Conservation (phyloP, 306 rosid genomes). For the Echinosophora koreensis region DNA sequence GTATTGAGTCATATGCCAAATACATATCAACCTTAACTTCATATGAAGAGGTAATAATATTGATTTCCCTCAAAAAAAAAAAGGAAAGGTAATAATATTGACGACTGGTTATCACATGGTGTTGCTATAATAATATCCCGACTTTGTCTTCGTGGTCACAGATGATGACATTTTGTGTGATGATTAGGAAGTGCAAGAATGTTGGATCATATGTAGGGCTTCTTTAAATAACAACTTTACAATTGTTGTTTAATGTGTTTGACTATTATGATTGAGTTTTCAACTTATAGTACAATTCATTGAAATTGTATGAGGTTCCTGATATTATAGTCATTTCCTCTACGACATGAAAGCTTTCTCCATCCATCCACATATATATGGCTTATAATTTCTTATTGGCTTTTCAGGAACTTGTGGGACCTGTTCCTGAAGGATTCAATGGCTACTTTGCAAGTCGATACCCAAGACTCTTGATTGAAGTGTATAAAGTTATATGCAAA, state of each 20-base stretch:
- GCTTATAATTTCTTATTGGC: conserved; percentile 7
- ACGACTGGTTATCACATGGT: no score
- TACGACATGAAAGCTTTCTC: no score
- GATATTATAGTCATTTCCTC: no score
- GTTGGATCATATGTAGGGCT: background rate
- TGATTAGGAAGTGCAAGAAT: background rate
- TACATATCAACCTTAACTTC: no score
- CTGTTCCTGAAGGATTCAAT: conserved; percentile 72
- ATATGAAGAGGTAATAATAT: no score
- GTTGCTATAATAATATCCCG: no score
- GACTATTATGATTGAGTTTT: no score
- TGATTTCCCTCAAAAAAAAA: no score
- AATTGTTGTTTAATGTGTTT: background rate
- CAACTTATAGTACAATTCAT: no score
- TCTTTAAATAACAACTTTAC: background rate
- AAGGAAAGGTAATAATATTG: no score
- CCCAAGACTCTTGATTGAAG: conserved; percentile 74
- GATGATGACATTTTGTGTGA: background rate
- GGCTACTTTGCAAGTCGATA: conserved; percentile 71
- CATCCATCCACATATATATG: background rate
- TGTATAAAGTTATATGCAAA: conserved; percentile 58
- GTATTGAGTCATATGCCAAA: no score
- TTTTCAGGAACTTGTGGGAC: conserved; percentile 63
- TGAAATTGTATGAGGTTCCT: no score
- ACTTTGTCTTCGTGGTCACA: background rate